phyloP scores from a whole-genome alignment of 495 filamentous ascomycete species.

The Penicillium daleae region DNA sequence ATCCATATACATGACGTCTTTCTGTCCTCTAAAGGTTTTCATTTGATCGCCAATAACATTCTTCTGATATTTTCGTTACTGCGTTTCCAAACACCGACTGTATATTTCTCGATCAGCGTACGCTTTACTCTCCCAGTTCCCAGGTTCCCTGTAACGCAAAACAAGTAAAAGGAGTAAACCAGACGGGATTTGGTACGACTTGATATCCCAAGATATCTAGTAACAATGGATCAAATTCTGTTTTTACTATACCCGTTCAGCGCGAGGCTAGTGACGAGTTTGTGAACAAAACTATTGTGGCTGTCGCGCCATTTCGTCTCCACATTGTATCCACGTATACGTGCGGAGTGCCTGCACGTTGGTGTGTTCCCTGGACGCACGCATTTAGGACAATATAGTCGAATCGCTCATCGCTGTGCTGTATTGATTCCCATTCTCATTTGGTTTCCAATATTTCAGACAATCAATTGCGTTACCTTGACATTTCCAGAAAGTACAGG shows the following conservation, averaged over 20 bases:
- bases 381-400: background rate
- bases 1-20: background rate
- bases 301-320: background rate
- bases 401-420: background rate
- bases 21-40: background rate
- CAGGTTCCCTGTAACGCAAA: too few species aligned
- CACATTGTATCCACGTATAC: too few species aligned
- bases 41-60: background rate
- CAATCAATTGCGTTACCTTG: too few species aligned
- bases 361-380: background rate
- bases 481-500: background rate
- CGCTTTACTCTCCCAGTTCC: too few species aligned
- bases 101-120: too few species aligned
- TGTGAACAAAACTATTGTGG: background rate
- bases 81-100: too few species aligned
- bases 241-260: too few species aligned
- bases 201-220: background rate
- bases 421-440: background rate
- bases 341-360: background rate
- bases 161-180: too few species aligned
- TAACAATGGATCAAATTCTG: background rate
- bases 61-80: too few species aligned
- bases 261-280: too few species aligned
- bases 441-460: too few species aligned
- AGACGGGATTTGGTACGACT: too few species aligned